Conservation (phyloP, 129 eudicot genomes). For the Centrapalus pauciflorus region DNA sequence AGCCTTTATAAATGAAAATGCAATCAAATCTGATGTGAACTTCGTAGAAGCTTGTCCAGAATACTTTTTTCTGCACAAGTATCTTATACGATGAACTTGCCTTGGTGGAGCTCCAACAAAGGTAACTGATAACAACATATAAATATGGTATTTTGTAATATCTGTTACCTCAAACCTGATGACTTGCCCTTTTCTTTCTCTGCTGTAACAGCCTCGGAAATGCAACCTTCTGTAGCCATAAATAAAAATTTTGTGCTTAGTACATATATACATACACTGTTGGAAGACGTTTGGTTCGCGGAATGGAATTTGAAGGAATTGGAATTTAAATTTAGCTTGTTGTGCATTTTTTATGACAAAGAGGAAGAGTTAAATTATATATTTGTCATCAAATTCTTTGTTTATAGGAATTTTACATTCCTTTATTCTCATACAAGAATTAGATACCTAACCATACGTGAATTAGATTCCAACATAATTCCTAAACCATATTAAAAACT, state of each 20-base stretch:
- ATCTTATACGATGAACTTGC: slow-evolving; percentile 11
- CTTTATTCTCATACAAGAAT: no score
- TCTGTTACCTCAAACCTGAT: slow-evolving; percentile 34
- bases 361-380: no score
- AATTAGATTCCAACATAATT: no score
- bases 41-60: slow-evolving; percentile 25
- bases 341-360: no score
- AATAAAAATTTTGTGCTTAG: slow-evolving; percentile 5
- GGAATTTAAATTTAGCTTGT: no score
- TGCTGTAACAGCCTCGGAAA: slow-evolving; percentile 30
- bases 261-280: slow-evolving; percentile 4
- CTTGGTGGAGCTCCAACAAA: not conserved
- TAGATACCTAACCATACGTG: no score
- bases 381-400: no score
- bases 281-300: no score
- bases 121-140: slow-evolving; percentile 7
- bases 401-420: no score
- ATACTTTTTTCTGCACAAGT: slow-evolving; percentile 37
- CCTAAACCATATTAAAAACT: no score
- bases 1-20: slow-evolving; percentile 41
- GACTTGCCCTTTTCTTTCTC: slow-evolving; percentile 22
- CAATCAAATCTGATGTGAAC: slow-evolving; percentile 26
- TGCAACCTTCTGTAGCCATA: slow-evolving; percentile 15
- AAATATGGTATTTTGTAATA: not conserved
- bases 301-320: no score